phyloP scores from a whole-genome alignment of 31 red algal species.

The Asparagopsis taxiformis region DNA sequence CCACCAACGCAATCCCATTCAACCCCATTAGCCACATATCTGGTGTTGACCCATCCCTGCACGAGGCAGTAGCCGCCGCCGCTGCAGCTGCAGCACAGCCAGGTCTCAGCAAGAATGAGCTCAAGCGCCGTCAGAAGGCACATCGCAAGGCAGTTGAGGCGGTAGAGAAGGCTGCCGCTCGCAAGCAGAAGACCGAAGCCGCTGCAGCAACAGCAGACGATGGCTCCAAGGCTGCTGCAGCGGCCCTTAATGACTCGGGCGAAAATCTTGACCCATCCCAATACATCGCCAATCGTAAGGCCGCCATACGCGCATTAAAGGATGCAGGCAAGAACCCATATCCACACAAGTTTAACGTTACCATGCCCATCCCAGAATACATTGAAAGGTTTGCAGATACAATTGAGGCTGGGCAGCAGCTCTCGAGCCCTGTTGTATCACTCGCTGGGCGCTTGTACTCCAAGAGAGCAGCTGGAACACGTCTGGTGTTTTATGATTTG shows the following conservation, averaged over 20 bases:
- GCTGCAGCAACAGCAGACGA: neutral
- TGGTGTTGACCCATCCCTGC: neutral
- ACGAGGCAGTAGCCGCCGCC: constrained; percentile 25
- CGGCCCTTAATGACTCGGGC: constrained; percentile 26
- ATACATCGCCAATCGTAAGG: constrained; percentile 81
- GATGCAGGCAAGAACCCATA: constrained; percentile 73
- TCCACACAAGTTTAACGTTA: constrained; percentile 96
- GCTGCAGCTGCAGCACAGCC: constrained; percentile 47
- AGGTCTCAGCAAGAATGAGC: constrained; percentile 76
- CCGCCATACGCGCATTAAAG: constrained; percentile 44
- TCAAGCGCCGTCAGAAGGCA: constrained; percentile 77
- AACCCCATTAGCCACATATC: too few species aligned
- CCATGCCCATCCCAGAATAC: constrained; percentile 74
- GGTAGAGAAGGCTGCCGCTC: constrained; percentile 47
- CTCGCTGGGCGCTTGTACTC: constrained; percentile 80
- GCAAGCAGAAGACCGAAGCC: constrained; percentile 19
- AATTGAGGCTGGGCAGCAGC: constrained; percentile 51
- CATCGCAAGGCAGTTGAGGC: constrained; percentile 59
- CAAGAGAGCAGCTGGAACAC: constrained; percentile 78
- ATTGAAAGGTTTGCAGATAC: constrained; percentile 51
- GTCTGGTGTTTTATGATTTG: constrained; percentile 96
- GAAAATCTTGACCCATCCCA: constrained; percentile 90
- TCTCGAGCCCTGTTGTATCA: constrained; percentile 38
- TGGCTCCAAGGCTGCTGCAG: constrained; percentile 9
- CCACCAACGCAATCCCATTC: too few species aligned